Conservation (phyloP, 2,329 filamentous ascomycete genomes). For the Colletotrichum costaricense region DNA sequence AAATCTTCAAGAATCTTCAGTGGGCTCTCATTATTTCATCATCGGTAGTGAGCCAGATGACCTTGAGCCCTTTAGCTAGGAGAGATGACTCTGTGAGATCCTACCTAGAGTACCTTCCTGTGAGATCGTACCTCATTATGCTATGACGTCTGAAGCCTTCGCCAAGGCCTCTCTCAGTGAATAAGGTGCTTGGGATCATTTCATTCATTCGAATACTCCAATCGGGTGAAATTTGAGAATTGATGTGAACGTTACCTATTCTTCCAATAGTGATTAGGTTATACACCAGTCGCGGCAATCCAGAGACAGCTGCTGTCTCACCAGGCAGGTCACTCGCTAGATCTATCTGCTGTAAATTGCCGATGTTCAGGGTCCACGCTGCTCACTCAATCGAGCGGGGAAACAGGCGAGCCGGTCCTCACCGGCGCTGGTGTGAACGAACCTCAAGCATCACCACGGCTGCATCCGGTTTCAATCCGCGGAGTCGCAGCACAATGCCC, state of each 20-base stretch:
- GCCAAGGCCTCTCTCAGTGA: not conserved
- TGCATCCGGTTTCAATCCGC: conserved; percentile 2
- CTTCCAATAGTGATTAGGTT: no score
- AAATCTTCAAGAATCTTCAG: not conserved
- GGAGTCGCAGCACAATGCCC: not conserved
- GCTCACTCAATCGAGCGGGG: not conserved
- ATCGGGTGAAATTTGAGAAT: not conserved
- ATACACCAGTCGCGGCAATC: no score
- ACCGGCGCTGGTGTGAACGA: not conserved
- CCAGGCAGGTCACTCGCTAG: not conserved
- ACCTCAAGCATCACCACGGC: not conserved
- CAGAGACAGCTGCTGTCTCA: not conserved
- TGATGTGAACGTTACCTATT: not conserved
- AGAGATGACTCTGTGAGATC: not conserved
- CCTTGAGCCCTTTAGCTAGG: no score
- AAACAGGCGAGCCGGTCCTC: not conserved
- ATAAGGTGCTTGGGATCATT: not conserved
- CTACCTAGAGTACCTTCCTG: no score
- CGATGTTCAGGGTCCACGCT: not conserved
- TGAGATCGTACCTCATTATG: no score
- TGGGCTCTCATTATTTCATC: not conserved
- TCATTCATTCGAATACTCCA: not conserved
- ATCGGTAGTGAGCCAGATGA: no score
- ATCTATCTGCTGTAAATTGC: not conserved
- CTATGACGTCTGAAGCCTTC: not conserved